phyloP scores from a whole-genome alignment of 345 rosid genomes.

The Eucalyptus sp. region DNA sequence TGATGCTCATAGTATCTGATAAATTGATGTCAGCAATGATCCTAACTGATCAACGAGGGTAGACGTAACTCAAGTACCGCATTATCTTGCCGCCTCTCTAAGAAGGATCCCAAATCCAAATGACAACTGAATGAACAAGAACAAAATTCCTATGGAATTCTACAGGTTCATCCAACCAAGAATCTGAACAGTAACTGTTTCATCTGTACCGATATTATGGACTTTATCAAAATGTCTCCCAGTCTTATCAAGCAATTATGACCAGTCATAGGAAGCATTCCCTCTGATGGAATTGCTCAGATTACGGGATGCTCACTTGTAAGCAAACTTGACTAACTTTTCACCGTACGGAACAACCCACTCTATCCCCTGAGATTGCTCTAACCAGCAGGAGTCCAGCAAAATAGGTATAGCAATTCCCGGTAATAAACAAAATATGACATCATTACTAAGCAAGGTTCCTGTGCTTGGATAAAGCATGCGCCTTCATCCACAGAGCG shows the following conservation, averaged over 20 bases:
- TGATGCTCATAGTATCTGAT: not conserved
- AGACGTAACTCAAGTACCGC: not conserved
- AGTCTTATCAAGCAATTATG: not conserved
- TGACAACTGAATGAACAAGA: not conserved
- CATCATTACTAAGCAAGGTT: not conserved
- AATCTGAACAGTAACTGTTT: not conserved
- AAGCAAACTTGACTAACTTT: not conserved
- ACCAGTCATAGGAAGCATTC: not conserved
- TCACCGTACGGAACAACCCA: not conserved
- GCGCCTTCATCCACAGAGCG: not conserved
- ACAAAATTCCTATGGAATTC: not conserved
- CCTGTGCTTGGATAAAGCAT: not conserved
- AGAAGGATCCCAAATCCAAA: not conserved
- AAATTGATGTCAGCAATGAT: not conserved
- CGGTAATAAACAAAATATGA: not conserved
- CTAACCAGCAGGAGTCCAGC: not conserved
- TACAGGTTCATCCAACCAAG: not conserved
- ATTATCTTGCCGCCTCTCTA: not conserved
- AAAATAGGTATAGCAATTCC: not conserved
- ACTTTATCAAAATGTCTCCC: not conserved
- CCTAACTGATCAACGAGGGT: not conserved
- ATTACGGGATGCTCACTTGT: not conserved
- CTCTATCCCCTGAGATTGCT: not conserved
- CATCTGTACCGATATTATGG: not conserved
- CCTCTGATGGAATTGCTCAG: not conserved